These are phyloP conservation scores for Oidium heveae DNA, from an alignment of 2,329 filamentous ascomycete species.

Conservation along the genomic window DNA sequence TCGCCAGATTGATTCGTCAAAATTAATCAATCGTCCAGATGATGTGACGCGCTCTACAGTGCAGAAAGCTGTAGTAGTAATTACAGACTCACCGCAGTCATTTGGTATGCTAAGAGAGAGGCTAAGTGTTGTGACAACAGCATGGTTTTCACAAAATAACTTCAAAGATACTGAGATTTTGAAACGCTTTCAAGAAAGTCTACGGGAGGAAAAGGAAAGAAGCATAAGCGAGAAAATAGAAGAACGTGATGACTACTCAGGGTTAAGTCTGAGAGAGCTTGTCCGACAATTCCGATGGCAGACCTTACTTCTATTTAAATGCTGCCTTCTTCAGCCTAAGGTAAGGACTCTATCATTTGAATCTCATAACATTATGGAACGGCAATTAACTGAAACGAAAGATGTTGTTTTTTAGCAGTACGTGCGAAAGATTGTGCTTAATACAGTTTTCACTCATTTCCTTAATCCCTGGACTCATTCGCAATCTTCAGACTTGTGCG, in stretches of 20 bases:
- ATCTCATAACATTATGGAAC: neutral
- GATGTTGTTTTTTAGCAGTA: conserved; percentile 98
- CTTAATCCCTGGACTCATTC: conserved; percentile 75
- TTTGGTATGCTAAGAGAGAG: conserved; percentile 83
- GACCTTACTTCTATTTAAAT: conserved; percentile 83
- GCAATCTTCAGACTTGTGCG: conserved; percentile 80
- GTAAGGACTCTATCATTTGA: conserved; percentile 20
- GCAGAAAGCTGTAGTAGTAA: conserved; percentile 91
- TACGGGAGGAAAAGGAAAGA: conserved; percentile 39
- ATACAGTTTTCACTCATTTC: conserved; percentile 94
- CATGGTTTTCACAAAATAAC: conserved; percentile 88
- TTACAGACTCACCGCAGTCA: conserved; percentile 69
- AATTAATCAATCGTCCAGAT: conserved; percentile 50
- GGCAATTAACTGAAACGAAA: conserved; percentile 15
- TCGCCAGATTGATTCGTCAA: conserved; percentile 59
- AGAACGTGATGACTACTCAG: conserved; percentile 67
- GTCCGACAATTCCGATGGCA: conserved; percentile 89
- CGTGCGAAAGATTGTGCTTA: conserved; percentile 90
- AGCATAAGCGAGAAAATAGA: conserved; percentile 38
- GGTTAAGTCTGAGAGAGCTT: conserved; percentile 68
- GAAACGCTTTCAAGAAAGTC: conserved; percentile 69
- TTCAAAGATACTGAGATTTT: conserved; percentile 84
- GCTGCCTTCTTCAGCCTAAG: conserved; percentile 81
- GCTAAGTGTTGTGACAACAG: conserved; percentile 68
- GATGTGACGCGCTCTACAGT: conserved; percentile 95